Evolutionary conservation across 2,329 filamentous ascomycete species (phyloP), one percentile per base, ranked within the genome.

Genomic region (Colletotrichum godetiae): DNA sequence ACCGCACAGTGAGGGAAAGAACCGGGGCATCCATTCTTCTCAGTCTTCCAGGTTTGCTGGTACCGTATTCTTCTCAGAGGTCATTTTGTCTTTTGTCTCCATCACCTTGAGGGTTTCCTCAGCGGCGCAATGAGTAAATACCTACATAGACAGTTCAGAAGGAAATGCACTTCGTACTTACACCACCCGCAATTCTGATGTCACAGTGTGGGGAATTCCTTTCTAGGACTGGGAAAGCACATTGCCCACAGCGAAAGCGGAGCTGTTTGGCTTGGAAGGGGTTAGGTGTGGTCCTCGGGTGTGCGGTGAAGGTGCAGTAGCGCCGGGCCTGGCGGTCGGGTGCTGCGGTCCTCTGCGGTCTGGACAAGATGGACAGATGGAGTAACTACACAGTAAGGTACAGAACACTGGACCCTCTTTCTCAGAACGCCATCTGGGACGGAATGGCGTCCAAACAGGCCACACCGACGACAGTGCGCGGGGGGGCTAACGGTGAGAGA

Each of bases 361-460:
- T 65, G 33, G 49, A 29, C 27, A 29, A 29, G 27, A 29, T 29
- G 27, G 27, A 29, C 4, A 29, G 27, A 29, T 29, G 27, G 27
- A 29, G 27, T 29, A 29, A 3, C 27, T 29, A 29, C 27, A 29
- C 27, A 29, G 27, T 29, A 29, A 29, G 27, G 27, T 29, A 29
- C 27, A 29, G 27, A 29, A 29, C 27, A 3, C 59, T 49, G 49
- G 49, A 56, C 62, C 35, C 52, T 56, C 49, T 57, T 56, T 55
- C 46, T 31, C 62, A 57, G 10, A 49, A 65, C 52, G 62, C 49
- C 62, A 65, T 57, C 22, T 65, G 49, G 19, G 49, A 49, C 61
- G 49, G 49, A 64, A 64, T 37, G 49, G 49, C 62, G 62, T 56
- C 37, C 52, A 65, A 64, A 64, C 49, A 63, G 42, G 29, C 49